Evolutionary conservation across 352 stramenopile genomes (phyloP).

Genomic region (Pythium sp.): DNA sequence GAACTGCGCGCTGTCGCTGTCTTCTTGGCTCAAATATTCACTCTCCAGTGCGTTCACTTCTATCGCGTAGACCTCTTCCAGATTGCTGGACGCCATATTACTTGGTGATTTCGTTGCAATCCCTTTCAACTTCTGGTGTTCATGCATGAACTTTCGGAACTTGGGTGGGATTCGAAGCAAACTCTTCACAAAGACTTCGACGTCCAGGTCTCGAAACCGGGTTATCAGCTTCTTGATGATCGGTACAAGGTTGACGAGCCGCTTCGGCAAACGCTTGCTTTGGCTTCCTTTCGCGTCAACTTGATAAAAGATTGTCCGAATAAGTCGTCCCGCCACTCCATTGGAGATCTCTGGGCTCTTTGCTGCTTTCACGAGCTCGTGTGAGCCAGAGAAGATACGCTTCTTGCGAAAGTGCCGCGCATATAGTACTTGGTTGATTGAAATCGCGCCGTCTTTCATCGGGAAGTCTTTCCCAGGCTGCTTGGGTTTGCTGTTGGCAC

Average conservation of each 20-base stretch:
- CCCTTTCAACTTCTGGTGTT: slow-evolving; percentile 31
- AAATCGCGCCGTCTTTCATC: slow-evolving; percentile 19
- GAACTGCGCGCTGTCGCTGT: slow-evolving; percentile 18
- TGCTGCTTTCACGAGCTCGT: slow-evolving; percentile 32
- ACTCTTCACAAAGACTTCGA: slow-evolving; percentile 31
- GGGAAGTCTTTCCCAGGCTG: background rate
- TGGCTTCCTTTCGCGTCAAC: slow-evolving; percentile 16
- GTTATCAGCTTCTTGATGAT: slow-evolving; percentile 45
- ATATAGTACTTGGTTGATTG: slow-evolving; percentile 70
- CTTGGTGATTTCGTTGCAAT: slow-evolving; percentile 14
- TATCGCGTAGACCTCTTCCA: slow-evolving; percentile 20
- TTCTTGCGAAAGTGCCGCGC: slow-evolving; percentile 36
- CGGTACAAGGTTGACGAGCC: slow-evolving; percentile 60
- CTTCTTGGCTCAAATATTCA: slow-evolving; percentile 59
- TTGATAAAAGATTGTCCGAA: slow-evolving; percentile 43
- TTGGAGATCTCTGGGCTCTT: slow-evolving; percentile 31
- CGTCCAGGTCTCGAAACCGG: slow-evolving; percentile 32
- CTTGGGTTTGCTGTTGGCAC: background rate
- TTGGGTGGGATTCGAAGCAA: slow-evolving; percentile 29
- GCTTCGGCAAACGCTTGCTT: slow-evolving; percentile 44
- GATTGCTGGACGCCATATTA: background rate
- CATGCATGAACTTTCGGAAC: slow-evolving; percentile 49
- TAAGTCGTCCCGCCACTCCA: slow-evolving; percentile 37
- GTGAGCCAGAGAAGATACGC: slow-evolving; percentile 31
- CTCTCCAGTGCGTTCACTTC: slow-evolving; percentile 36